Base-by-base conservation (phyloP, 176 grass and related monocot species). In the Eleusine indica region DNA sequence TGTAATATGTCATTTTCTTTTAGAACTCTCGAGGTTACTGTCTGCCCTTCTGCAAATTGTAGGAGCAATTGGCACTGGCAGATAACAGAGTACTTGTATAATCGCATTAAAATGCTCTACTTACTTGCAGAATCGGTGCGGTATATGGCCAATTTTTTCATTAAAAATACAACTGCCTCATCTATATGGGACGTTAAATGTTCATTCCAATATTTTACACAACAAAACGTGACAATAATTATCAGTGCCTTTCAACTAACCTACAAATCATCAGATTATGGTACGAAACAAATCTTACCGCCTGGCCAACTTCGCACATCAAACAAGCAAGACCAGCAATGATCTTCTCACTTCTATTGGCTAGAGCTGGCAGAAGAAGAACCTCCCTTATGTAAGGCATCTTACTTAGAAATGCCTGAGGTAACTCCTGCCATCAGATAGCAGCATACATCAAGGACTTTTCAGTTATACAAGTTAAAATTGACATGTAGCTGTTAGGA, bases 291-390 rank as follows among this genome's bases (percentile, higher is more conserved):
- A 78, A 80, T 87, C 93, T 90, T 92, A 99, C 96, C 67, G 96
- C 93, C 56, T 96, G 96, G 41, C 93, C 93, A 72, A 96, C 86
- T 90, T 99, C 96, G 48, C 87, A 95, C 91, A 96, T 92, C 81
- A 99, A 96, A 85, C 87, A 89, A 82, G 89, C 61, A 66, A 99
- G 87, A 82, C 93, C 93, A 73, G 82, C 76, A 49, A 99, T 88
- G 71, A 90, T 90, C 82, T 99, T 99, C 83, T 94, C 87, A 75
- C 79, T 90, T 87, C 66, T 87, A 44, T 88, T 99, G 30, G 85
- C 75, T 82, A 98, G 57, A 89, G 96, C 91, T 85, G 96, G 92
- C 75, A 84, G 66, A 69, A 97, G 87, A 76, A 97, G 84, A 81
- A 83, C 71, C 89, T 97, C 96, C 89, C 90, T 93, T 30, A 98